phyloP scores from a whole-genome alignment of 78 protist genomes.

The Dictyostelium discoideum region DNA sequence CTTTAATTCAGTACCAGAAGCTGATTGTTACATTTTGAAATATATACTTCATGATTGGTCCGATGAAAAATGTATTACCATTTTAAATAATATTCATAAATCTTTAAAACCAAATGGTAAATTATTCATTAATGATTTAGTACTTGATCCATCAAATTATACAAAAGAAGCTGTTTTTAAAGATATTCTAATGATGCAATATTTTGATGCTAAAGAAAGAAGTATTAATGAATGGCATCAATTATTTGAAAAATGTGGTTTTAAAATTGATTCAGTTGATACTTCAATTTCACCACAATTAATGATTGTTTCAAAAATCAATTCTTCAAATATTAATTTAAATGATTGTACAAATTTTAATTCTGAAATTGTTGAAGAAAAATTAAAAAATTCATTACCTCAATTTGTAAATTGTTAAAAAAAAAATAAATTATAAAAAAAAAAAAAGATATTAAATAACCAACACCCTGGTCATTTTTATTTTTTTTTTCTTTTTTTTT shows the following conservation, averaged over 20 bases:
- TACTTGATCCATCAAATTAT: not conserved
- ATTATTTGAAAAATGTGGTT: not conserved
- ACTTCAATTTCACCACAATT: too few relatives aligned
- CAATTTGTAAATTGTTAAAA: too few relatives aligned
- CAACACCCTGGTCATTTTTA: too few relatives aligned
- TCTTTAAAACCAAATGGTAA: not conserved
- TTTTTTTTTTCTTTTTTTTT: too few relatives aligned
- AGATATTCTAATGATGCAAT: not conserved
- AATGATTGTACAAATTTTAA: too few relatives aligned
- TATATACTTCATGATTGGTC: conserved; percentile 18
- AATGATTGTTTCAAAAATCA: too few relatives aligned
- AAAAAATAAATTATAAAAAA: too few relatives aligned
- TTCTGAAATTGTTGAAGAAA: too few relatives aligned
- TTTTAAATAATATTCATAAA: not conserved
- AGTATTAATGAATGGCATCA: not conserved
- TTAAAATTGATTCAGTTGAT: not conserved
- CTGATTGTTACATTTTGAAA: not conserved
- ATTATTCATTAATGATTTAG: not conserved
- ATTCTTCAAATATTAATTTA: too few relatives aligned
- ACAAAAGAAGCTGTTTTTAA: not conserved
- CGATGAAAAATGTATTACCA: not conserved
- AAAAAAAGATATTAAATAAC: too few relatives aligned
- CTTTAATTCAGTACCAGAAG: not conserved
- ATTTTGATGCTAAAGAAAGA: not conserved
- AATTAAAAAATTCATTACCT: too few relatives aligned